Evolutionary conservation across 495 filamentous ascomycete genomes (phyloP), one percentile per base, ranked within the genome.

Genomic region (Jackrogersella multiformis): DNA sequence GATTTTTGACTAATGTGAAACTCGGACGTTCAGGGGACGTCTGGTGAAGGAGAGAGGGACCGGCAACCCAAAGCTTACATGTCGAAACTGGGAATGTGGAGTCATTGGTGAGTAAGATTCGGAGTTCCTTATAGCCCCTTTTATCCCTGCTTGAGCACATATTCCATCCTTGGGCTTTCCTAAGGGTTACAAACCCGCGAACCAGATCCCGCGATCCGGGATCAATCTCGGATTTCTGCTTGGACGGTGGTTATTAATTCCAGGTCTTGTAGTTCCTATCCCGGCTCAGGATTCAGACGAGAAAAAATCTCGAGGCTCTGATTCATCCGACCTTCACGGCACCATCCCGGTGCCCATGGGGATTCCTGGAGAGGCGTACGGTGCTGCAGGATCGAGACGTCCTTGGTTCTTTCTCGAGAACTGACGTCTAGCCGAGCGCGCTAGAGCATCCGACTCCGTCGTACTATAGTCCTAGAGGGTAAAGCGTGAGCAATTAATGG

Each of bases 11-110:
- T 65, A 61, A 70, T 42, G 32, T 20, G 18, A 32, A 48, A 56
- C 18, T 21, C 58, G 21, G 28, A 15, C 38, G 23, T 39, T 34
- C 61, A 88, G 87, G 91, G 93, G 93, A 0, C 89, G 87, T 24
- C 77, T 96, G 1, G 82, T 87, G 36, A 86, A 88, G 54, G 91
- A 94, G 51, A 85, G 82, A 32, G 72, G 63, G 0, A 89, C 84
- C 0, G 88, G 88, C 48, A 63, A 78, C 18, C 84, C 86, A 0
- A 97, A 93, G 68, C 76, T 98, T 16, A 95, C 88, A 58, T 92
- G 90, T 72, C 87, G 91, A 10, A 99, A 98, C 75, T 99, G 95
- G 95, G 95, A 99, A 76, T 97, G 93, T 66, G 95, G 95, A 2
- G 93, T 99, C 0, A 23, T 99, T 2, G 64, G 69, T 65, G 46